A percentile compares a stretch with the other conserved stretches of the same genome.
phyloP scores from a whole-genome alignment of 441 rosid genomes.

The Erodium moschatum region DNA sequence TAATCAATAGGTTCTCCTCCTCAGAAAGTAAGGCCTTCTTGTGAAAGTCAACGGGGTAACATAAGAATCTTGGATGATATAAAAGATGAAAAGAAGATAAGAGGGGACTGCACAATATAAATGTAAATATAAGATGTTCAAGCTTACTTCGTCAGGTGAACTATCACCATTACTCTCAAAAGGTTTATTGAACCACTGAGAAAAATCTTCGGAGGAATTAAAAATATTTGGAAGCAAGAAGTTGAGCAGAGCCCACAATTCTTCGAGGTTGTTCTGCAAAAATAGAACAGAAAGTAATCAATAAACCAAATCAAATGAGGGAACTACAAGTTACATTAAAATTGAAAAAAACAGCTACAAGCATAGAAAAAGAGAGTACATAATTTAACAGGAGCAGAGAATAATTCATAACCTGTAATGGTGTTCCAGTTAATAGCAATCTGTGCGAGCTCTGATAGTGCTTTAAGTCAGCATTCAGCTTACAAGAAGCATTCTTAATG shows the following conservation, averaged over 20 bases:
- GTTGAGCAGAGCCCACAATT: constrained; percentile 90
- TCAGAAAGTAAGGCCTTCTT: constrained; percentile 78
- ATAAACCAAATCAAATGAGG: constrained; percentile 18
- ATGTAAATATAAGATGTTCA: constrained; percentile 19
- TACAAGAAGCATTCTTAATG: constrained; percentile 95
- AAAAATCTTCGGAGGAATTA: constrained; percentile 90
- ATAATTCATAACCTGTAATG: constrained; percentile 52
- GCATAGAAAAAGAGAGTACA: background rate
- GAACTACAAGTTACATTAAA: constrained; percentile 2
- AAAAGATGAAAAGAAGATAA: background rate
- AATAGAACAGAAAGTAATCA: constrained; percentile 18
- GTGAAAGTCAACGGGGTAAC: constrained; percentile 6
- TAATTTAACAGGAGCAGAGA: constrained; percentile 8
- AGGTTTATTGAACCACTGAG: constrained; percentile 98
- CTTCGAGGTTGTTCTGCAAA: constrained; percentile 85
- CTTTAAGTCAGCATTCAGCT: constrained; percentile 88
- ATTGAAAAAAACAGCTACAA: no score
- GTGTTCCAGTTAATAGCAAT: constrained; percentile 86
- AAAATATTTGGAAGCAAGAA: constrained; percentile 87
- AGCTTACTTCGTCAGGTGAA: constrained; percentile 80
- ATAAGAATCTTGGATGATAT: background rate
- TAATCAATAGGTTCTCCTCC: constrained; percentile 87
- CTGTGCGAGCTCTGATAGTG: constrained; percentile 82
- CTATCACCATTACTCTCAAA: constrained; percentile 80
- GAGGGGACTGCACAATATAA: constrained; percentile 11